Evolutionary conservation across 495 filamentous ascomycete genomes (phyloP).

Genomic region (Penicillium cataractarum): DNA sequence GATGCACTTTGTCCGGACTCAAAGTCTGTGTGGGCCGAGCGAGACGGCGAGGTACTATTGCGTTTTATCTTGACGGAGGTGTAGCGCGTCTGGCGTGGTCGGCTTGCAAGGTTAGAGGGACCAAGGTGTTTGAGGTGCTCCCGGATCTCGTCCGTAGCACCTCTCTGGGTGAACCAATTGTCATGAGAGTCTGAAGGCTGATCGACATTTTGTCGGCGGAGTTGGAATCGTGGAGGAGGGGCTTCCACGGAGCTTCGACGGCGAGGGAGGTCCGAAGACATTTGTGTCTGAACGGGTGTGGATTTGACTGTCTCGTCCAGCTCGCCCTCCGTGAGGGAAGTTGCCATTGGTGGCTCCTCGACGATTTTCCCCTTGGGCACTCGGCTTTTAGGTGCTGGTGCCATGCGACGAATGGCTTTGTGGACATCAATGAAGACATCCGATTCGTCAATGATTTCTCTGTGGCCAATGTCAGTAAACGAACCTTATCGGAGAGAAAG

Average conservation of each 20-base stretch:
- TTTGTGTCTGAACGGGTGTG: conserved; percentile 7
- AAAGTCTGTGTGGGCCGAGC: conserved; percentile 42
- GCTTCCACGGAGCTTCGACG: conserved; percentile 55
- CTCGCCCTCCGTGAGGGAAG: conserved; percentile 33
- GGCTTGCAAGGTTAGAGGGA: conserved; percentile 85
- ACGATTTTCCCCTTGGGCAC: conserved; percentile 62
- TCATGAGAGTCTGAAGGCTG: conserved; percentile 29
- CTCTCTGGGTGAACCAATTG: conserved; percentile 41
- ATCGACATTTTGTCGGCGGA: conserved; percentile 41
- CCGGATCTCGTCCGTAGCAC: conserved; percentile 63
- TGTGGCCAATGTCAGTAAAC: conserved; percentile 29
- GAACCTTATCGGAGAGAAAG: conserved; percentile 14
- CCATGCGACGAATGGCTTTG: conserved; percentile 87
- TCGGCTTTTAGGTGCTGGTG: conserved; percentile 65
- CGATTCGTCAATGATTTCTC: conserved; percentile 85
- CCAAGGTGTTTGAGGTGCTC: conserved; percentile 90
- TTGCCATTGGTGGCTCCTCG: conserved; percentile 45
- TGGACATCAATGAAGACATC: conserved; percentile 97
- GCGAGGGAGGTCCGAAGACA: conserved; percentile 17
- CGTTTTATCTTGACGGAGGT: conserved; percentile 89
- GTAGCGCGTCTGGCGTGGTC: conserved; percentile 82
- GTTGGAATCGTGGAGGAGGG: conserved; percentile 52
- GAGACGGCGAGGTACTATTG: conserved; percentile 52
- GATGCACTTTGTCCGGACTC: conserved; percentile 38
- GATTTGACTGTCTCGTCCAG: conserved; percentile 38